Evolutionary conservation across 108 stramenopile genomes (phyloP).

Genomic region (Bacterosira constricta): DNA sequence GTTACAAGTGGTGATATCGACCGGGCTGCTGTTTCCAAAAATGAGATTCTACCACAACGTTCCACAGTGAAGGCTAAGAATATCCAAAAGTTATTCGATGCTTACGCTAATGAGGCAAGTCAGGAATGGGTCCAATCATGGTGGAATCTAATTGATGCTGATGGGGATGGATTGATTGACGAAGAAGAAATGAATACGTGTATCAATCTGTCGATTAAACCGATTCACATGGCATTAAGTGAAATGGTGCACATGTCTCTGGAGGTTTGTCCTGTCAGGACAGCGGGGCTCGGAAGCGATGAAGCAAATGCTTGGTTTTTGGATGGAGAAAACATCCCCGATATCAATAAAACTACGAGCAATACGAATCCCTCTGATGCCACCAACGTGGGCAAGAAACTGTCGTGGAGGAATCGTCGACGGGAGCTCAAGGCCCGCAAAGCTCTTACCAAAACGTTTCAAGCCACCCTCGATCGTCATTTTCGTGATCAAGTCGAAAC

Average conservation of each 20-base stretch:
- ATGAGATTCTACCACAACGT: conserved; percentile 29
- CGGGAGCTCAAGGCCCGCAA: conserved; percentile 58
- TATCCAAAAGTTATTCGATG: conserved; percentile 47
- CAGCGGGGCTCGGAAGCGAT: conserved; percentile 5
- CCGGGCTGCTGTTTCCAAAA: conserved; percentile 69
- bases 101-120: conserved; percentile 50
- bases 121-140: conserved; percentile 62
- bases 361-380: background rate
- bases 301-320: conserved; percentile 39
- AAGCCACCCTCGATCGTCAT: conserved; percentile 52
- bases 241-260: conserved; percentile 40
- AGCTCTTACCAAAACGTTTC: conserved; percentile 59
- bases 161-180: conserved; percentile 83
- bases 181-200: conserved; percentile 83
- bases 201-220: conserved; percentile 58
- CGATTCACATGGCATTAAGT: conserved; percentile 60
- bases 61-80: conserved; percentile 21
- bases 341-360: conserved; percentile 29
- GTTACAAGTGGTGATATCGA: conserved; percentile 80
- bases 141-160: conserved; percentile 81
- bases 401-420: conserved; percentile 74
- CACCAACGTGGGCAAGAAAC: conserved; percentile 6
- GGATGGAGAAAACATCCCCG: conserved; percentile 11
- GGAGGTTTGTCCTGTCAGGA: conserved; percentile 50
- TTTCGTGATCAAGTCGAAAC: conserved; percentile 88